Base-by-base conservation (phyloP, 805 yeast species). In the Monosporozyma aquatica region DNA sequence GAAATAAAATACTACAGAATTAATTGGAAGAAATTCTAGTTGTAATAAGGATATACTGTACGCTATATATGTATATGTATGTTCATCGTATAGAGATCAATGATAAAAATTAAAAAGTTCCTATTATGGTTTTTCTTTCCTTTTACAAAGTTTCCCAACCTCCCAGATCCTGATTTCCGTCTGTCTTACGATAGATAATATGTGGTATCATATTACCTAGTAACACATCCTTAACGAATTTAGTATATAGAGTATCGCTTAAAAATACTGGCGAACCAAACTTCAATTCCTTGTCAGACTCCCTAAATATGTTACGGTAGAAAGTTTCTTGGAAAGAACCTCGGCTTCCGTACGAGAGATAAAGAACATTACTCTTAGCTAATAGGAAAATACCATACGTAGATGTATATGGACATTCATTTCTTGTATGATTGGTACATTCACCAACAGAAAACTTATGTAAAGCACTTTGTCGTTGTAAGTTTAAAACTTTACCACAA, bases 241-340 rank as follows among this genome's bases (percentile, higher is more conserved):
- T 76, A 18, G 79, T 77, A 54, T 87, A 90, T 41, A 85, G 69
- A 3, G 65, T 63, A 33, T 65, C 61, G 59, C 78, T 76, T 44
- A 92, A 66, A 46, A 71, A 78, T 42, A 89, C 75, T 0, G 94
- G 84, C 41, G 87, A 75, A 1, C 80, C 81, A 38, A 78, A 76
- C 44, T 76, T 82, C 49, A 76, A 68, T 40, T 81, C 89, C 34
- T 78, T 81, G 39, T 89, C 87, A 13, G 78, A 62, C 54, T 89
- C 97, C 1, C 97, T 97, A 59, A 87, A 95, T 27, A 71, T 71
- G 58, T 89, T 95, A 27, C 85, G 63, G 56, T 80, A 90, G 0
- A 97, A 97, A 3, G 94, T 82, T 26, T 78, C 78, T 46, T 76
- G 71, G 58, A 90, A 90, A 1, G 95, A 77, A 0, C 98, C 98